Conservation (phyloP, 495 filamentous ascomycete species). For the Aspergillus wentii region DNA sequence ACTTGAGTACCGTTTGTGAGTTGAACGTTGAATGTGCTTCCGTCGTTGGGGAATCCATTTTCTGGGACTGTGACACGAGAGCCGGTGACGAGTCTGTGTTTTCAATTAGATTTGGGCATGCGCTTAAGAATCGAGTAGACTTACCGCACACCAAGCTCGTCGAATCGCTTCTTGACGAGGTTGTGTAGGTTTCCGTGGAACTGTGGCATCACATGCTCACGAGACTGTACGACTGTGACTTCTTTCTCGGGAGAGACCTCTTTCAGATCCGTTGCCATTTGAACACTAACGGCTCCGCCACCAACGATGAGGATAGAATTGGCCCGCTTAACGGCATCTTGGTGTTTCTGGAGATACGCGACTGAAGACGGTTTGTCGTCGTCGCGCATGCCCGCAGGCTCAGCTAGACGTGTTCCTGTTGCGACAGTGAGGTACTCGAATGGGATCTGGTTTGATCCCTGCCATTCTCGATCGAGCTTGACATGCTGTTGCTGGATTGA, state of each 20-base stretch:
- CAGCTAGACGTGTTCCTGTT: conserved; percentile 40
- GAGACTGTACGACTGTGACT: conserved; percentile 54
- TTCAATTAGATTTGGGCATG: too few species aligned
- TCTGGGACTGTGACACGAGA: conserved; percentile 27
- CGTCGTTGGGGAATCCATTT: conserved; percentile 25
- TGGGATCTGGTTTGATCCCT: conserved; percentile 32
- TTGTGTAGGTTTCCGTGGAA: conserved; percentile 49
- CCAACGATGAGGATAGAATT: conserved; percentile 52
- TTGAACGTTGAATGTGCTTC: conserved; percentile 22
- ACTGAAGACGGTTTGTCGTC: conserved; percentile 42
- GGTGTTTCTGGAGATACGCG: conserved; percentile 34
- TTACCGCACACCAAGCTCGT: conserved; percentile 31
- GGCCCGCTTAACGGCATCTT: conserved; percentile 26
- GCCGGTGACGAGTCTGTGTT: conserved; percentile 25
- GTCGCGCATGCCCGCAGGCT: conserved; percentile 40
- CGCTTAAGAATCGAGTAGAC: too few species aligned
- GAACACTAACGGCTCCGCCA: conserved; percentile 57
- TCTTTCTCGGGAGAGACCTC: conserved; percentile 52
- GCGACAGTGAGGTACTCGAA: conserved; percentile 46
- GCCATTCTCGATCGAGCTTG: conserved; percentile 44
- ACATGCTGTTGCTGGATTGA: conserved; percentile 33
- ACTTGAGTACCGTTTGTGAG: conserved; percentile 30
- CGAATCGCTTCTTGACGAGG: conserved; percentile 36
- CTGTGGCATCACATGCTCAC: conserved; percentile 44
- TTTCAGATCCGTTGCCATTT: conserved; percentile 58